These are phyloP conservation scores for Plasmodium blacklocki DNA, from an alignment of 169 alveolate genomes.

Conservation along the genomic window DNA sequence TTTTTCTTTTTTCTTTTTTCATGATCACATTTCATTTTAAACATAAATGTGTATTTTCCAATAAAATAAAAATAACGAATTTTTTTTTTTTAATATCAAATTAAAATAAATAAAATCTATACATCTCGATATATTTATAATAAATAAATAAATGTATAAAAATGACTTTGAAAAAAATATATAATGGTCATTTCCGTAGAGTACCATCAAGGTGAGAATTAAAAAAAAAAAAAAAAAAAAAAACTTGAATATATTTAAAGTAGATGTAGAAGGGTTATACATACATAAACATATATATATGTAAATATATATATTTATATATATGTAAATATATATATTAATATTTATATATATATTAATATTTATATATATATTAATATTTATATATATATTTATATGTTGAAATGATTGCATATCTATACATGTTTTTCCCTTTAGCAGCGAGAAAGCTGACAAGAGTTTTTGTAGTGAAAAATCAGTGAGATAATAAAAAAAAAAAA, in stretches of 20 bases:
- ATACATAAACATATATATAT: too few species aligned
- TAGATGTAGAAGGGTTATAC: not conserved
- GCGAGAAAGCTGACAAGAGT: slow-evolving; percentile 9
- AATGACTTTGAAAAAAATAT: slow-evolving; percentile 59
- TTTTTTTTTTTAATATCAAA: too few species aligned
- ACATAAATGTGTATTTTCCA: too few species aligned
- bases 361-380: not conserved
- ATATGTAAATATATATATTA: not conserved
- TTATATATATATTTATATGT: not conserved
- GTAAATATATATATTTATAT: not conserved
- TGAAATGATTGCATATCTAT: slow-evolving; percentile 7
- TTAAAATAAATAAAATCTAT: too few species aligned
- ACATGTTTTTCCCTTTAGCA: slow-evolving; percentile 6
- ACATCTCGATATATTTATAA: too few species aligned
- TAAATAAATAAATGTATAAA: not conserved
- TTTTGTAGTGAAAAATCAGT: slow-evolving; percentile 18
- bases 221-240: not conserved
- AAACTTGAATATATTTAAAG: too few species aligned
- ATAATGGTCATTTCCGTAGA: slow-evolving; percentile 74
- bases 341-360: slow-evolving; percentile 8
- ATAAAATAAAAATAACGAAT: too few species aligned
- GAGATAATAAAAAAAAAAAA: slow-evolving; percentile 19
- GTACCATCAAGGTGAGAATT: slow-evolving; percentile 49
- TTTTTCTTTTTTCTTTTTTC: too few species aligned
- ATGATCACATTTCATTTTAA: too few species aligned